A percentile compares a stretch with the other conserved stretches of the same genome.
Evolutionary conservation across 1,284 basidiomycete genomes (phyloP).

Genomic region (Tilletia caries): DNA sequence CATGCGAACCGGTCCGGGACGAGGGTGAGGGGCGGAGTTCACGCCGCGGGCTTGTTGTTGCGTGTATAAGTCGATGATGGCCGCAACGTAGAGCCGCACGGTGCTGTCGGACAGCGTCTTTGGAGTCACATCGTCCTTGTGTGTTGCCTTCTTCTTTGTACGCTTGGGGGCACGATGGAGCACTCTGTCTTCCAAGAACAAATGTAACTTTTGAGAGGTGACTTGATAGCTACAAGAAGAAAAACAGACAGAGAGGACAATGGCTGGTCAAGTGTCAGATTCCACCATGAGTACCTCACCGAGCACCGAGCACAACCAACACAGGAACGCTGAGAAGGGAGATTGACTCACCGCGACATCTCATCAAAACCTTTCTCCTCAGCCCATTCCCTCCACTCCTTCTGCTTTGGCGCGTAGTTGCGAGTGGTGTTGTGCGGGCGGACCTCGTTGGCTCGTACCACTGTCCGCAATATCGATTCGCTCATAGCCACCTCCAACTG

Average conservation of each 20-base stretch:
- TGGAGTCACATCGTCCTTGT: background rate
- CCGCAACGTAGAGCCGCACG: background rate
- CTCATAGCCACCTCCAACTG: background rate
- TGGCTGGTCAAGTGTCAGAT: too few species aligned
- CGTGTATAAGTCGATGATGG: background rate
- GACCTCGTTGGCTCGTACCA: background rate
- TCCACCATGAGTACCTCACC: too few species aligned
- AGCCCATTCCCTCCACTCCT: background rate
- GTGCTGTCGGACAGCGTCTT: background rate
- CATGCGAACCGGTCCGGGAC: background rate
- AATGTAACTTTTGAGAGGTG: background rate
- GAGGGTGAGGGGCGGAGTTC: background rate
- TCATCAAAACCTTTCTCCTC: background rate
- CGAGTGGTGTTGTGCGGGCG: background rate
- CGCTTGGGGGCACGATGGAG: background rate
- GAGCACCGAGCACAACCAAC: too few species aligned
- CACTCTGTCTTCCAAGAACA: background rate
- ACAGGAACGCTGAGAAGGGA: too few species aligned
- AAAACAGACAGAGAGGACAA: background rate
- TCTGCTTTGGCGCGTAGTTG: background rate
- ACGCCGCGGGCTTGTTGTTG: background rate
- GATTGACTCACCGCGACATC: constrained; percentile 6
- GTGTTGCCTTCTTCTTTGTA: background rate
- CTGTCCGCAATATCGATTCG: background rate
- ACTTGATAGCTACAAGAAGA: background rate